A percentile compares a stretch with the other conserved stretches of the same genome.
phyloP scores from a whole-genome alignment of 208 protist genomes.

The Naegleria fowleri region DNA sequence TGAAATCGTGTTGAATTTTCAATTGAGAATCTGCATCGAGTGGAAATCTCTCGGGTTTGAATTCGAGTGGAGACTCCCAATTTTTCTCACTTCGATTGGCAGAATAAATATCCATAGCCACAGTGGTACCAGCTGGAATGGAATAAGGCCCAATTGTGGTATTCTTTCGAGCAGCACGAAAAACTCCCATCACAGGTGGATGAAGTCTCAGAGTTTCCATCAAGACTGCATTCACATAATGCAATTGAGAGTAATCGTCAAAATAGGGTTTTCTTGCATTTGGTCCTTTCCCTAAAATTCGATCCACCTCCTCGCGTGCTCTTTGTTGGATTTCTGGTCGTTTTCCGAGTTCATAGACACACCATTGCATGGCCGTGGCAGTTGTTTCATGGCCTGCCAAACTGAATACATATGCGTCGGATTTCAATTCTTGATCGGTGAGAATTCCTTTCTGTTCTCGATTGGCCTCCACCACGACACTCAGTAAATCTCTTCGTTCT shows the following conservation, averaged over 20 bases:
- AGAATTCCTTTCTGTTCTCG: neutral
- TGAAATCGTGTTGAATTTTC: neutral
- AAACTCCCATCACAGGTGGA: neutral
- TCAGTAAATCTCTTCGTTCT: neutral
- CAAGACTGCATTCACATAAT: neutral
- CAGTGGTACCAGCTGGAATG: neutral
- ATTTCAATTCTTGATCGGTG: neutral
- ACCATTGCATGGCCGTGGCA: neutral
- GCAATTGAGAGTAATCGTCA: neutral
- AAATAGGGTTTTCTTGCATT: neutral
- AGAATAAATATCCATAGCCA: neutral
- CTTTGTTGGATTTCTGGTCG: neutral
- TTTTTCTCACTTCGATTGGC: neutral
- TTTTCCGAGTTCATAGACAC: neutral
- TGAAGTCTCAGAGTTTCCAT: neutral
- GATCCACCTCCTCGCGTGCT: neutral
- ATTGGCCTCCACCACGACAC: neutral
- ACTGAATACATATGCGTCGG: neutral
- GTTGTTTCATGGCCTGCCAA: constrained; percentile 4
- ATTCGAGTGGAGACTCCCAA: neutral
- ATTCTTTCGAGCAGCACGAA: neutral
- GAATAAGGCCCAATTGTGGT: neutral
- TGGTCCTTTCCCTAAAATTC: neutral
- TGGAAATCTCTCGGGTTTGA: neutral
- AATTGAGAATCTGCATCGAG: neutral